Base-by-base conservation (phyloP, 805 yeast species). In the Jamesozyma lodderae region DNA sequence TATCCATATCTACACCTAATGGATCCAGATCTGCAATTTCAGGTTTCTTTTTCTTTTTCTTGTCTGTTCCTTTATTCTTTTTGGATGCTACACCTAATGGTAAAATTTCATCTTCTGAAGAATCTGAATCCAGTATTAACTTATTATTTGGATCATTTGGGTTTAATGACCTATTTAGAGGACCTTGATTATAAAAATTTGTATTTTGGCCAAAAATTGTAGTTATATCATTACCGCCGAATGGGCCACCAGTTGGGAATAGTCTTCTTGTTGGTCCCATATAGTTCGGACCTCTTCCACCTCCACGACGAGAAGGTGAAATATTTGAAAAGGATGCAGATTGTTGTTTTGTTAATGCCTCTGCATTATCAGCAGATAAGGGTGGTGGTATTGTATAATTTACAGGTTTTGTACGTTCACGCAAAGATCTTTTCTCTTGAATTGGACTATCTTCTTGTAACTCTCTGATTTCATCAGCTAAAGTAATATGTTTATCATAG, bases 221-320 rank as follows among this genome's bases (percentile, higher is more conserved):
- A 6, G 79, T 72, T 1, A 86, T 94, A 55, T 90, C 96, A 43
- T 90, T 80, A 17, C 98, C 98, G 21, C 98, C 98, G 67, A 90
- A 90, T 1, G 98, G 98, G 0, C 98, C 98, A 13, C 87, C 86
- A 0, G 96, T 90, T 6, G 96, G 94, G 53, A 83, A 88, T 27
- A 92, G 63, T 29, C 95, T 72, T 52, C 87, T 72, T 29, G 81
- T 57, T 20, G 70, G 73, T 31, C 73, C 75, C 37, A 53, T 54
- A 14, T 66, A 55, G 6, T 69, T 59, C 31, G 63, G 49, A 11
- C 59, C 56, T 13, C 60, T 52, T 45, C 70, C 65, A 46, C 69
- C 64, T 15, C 59, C 51, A 14, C 18, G n/a, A 6, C 35, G 14
- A 13, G 49, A 47, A 29, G 54, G 62, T 11, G 62, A 59, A 6